Evolutionary conservation across 768 basidiomycete species (phyloP).

Genomic region (Boletellus ananas): DNA sequence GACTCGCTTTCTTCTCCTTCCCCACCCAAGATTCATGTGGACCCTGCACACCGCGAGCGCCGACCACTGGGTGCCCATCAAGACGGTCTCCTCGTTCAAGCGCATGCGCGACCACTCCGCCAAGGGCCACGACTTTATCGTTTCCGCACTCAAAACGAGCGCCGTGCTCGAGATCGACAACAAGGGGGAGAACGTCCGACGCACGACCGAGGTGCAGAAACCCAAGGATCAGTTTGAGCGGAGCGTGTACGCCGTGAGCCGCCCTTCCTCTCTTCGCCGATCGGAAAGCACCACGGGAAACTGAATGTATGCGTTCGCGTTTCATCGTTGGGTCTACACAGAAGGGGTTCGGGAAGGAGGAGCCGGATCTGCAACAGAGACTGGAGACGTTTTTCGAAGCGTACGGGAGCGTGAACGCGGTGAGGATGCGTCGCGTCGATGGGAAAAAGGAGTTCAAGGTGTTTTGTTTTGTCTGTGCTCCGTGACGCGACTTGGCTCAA

Average conservation of each 20-base stretch:
- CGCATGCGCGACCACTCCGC: slow-evolving; percentile 77
- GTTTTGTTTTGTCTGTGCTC: slow-evolving; percentile 6
- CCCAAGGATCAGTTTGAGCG: slow-evolving; percentile 78
- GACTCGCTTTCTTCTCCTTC: neutral
- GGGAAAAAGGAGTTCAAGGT: slow-evolving; percentile 88
- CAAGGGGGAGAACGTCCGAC: slow-evolving; percentile 65
- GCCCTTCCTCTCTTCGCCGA: slow-evolving; percentile 22
- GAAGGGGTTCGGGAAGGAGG: slow-evolving; percentile 86
- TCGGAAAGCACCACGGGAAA: neutral
- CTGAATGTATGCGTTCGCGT: too few species aligned
- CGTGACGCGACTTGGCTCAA: neutral
- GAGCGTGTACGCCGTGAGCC: slow-evolving; percentile 81
- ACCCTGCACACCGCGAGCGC: slow-evolving; percentile 73
- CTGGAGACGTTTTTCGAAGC: slow-evolving; percentile 78
- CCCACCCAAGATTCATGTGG: slow-evolving; percentile 97
- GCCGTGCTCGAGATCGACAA: slow-evolving; percentile 70
- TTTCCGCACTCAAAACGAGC: slow-evolving; percentile 55
- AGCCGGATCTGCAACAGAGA: slow-evolving; percentile 58
- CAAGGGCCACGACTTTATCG: slow-evolving; percentile 65
- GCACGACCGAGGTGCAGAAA: slow-evolving; percentile 70
- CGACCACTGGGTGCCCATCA: slow-evolving; percentile 88
- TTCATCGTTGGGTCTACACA: slow-evolving; percentile 26
- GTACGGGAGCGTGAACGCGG: slow-evolving; percentile 75
- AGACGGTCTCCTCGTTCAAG: slow-evolving; percentile 89
- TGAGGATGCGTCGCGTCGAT: slow-evolving; percentile 82